Conservation (phyloP, 2,329 filamentous ascomycete genomes). For the Aspergillus jensenii region DNA sequence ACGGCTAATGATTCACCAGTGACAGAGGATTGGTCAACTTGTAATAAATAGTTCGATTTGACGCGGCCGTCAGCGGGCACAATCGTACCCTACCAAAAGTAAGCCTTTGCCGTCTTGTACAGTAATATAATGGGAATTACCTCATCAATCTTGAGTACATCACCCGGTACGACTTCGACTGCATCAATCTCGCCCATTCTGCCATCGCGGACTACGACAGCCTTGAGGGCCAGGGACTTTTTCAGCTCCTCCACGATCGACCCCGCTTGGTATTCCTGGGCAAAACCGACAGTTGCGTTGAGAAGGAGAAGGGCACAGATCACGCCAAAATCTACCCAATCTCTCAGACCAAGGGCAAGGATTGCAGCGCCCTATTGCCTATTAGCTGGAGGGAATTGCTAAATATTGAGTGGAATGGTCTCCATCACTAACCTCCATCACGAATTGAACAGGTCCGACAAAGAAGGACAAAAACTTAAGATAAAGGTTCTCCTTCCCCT, state of each 20-base stretch:
- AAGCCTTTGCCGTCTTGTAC: neutral
- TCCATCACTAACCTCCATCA: conserved; percentile 72
- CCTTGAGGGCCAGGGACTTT: conserved; percentile 85
- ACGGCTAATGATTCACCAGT: conserved; percentile 90
- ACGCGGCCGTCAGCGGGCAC: conserved; percentile 86
- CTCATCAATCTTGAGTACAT: conserved; percentile 87
- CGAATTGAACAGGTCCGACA: conserved; percentile 86
- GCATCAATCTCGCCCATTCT: conserved; percentile 76
- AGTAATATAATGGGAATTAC: conserved; percentile 27
- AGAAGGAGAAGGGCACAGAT: conserved; percentile 81
- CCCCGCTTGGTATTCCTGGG: conserved; percentile 86
- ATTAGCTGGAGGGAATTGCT: neutral
- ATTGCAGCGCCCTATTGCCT: conserved; percentile 64
- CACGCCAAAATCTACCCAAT: conserved; percentile 93
- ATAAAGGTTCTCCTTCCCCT: conserved; percentile 81
- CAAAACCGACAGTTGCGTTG: conserved; percentile 82
- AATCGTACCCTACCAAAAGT: conserved; percentile 66
- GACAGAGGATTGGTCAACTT: conserved; percentile 89
- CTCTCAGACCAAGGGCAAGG: conserved; percentile 77
- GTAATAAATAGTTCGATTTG: conserved; percentile 78
- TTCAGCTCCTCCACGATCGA: conserved; percentile 89
- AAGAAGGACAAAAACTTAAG: conserved; percentile 83
- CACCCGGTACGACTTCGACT: conserved; percentile 81
- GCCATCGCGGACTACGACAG: conserved; percentile 80
- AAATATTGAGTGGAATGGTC: neutral